phyloP scores from a whole-genome alignment of 1,284 basidiomycete species.

The Cutaneotrichosporon sp. region DNA sequence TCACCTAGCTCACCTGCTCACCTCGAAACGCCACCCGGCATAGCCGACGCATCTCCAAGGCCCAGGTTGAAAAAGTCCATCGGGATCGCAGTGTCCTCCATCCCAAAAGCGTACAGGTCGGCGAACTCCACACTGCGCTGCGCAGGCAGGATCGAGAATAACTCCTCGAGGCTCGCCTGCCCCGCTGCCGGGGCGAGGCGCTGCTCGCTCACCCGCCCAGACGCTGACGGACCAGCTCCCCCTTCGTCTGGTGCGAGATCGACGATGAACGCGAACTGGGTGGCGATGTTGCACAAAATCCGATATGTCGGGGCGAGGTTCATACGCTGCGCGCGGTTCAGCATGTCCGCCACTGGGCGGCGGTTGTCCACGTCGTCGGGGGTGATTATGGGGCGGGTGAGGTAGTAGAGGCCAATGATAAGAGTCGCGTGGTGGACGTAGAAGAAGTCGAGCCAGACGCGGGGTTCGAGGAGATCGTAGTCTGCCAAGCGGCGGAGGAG shows the following conservation, averaged over 20 bases:
- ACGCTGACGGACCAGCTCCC: background rate
- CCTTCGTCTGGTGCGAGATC: slow-evolving; percentile 12
- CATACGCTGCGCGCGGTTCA: slow-evolving; percentile 5
- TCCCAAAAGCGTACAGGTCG: slow-evolving; percentile 19
- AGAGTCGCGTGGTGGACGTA: slow-evolving; percentile 21
- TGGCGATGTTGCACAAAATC: slow-evolving; percentile 23
- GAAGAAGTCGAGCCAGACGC: slow-evolving; percentile 22
- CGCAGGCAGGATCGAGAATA: slow-evolving; percentile 10
- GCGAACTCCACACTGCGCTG: slow-evolving; percentile 6
- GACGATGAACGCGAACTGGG: slow-evolving; percentile 17
- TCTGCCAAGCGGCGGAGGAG: slow-evolving; percentile 7
- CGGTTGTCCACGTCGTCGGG: background rate
- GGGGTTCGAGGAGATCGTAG: slow-evolving; percentile 7
- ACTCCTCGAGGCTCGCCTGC: slow-evolving; percentile 5
- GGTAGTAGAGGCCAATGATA: slow-evolving; percentile 18
- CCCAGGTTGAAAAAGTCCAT: background rate
- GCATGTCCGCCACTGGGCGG: background rate
- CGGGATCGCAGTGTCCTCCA: background rate
- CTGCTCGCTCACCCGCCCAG: background rate
- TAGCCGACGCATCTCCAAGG: background rate
- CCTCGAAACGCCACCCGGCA: background rate
- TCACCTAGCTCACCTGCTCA: too few species aligned
- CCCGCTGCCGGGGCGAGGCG: background rate
- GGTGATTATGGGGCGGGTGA: slow-evolving; percentile 9
- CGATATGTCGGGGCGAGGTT: slow-evolving; percentile 20